These are phyloP conservation scores for Calonectria montana DNA, from an alignment of 2,329 filamentous ascomycete genomes.

Conservation along the genomic window DNA sequence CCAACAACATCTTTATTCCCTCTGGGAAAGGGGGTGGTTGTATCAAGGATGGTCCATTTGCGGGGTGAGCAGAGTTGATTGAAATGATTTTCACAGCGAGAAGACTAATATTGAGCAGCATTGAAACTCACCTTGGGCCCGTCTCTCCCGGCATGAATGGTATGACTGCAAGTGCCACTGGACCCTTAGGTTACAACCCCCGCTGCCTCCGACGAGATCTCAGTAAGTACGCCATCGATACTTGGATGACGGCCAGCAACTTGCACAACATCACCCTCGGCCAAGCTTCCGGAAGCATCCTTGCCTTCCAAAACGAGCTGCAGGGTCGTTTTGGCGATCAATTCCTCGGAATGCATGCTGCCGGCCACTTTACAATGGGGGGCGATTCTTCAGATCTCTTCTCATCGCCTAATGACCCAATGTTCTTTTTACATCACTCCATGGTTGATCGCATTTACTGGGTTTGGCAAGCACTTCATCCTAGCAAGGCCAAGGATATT, in stretches of 20 bases:
- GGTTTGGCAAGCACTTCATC: constrained; percentile 26
- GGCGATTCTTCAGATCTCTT: constrained; percentile 17
- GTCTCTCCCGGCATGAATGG: constrained; percentile 1
- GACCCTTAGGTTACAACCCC: constrained; percentile 51
- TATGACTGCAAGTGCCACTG: constrained; percentile 32
- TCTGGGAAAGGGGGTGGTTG: constrained; percentile 36
- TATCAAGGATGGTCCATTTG: constrained; percentile 23
- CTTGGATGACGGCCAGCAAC: constrained; percentile 7
- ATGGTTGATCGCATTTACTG: constrained; percentile 22
- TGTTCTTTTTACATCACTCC: constrained; percentile 26
- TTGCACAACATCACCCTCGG: constrained; percentile 13
- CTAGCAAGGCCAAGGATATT: constrained; percentile 22
- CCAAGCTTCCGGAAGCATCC: background rate
- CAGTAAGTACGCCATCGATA: background rate
- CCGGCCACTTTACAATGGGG: constrained; percentile 19
- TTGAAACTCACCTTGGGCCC: background rate
- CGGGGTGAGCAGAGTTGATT: background rate
- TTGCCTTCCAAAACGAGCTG: constrained; percentile 11
- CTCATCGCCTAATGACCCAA: constrained; percentile 19
- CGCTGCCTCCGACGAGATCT: constrained; percentile 47
- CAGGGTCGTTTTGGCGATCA: constrained; percentile 11
- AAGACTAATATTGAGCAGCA: background rate
- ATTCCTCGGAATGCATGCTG: constrained; percentile 20
- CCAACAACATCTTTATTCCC: constrained; percentile 40
- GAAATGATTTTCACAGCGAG: background rate